A percentile compares a stretch with the other conserved stretches of the same genome.
Conservation (phyloP, 192 early-diverging fungal genomes). For the Coemansia sp. region DNA sequence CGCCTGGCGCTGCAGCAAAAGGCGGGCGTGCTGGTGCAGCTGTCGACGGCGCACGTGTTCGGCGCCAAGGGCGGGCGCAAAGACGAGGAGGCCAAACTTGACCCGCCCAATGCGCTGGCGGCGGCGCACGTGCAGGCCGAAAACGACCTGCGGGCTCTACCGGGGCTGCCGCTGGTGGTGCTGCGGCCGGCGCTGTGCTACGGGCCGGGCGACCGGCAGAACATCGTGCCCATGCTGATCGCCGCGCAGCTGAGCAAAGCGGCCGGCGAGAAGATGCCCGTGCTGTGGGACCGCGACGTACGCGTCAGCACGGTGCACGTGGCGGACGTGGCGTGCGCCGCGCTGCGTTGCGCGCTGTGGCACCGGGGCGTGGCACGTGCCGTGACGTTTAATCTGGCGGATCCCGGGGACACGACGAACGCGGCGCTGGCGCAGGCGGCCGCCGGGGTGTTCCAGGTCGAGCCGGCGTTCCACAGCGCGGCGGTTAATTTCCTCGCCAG, state of each 20-base stretch:
- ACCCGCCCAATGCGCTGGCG: constrained; percentile 17
- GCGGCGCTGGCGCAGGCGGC: constrained; percentile 31
- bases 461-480: constrained; percentile 37
- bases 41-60: constrained; percentile 93
- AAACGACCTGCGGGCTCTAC: constrained; percentile 6
- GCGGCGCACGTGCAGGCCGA: constrained; percentile 30
- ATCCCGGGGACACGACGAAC: constrained; percentile 82
- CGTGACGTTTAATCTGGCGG: constrained; percentile 78
- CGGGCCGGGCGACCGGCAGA: constrained; percentile 67
- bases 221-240: constrained; percentile 84
- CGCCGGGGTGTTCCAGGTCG: constrained; percentile 18
- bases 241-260: constrained; percentile 86
- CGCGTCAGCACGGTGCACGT: constrained; percentile 97
- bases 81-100: constrained; percentile 28
- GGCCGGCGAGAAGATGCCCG: constrained; percentile 82
- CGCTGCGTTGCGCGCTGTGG: constrained; percentile 59
- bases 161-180: constrained; percentile 74
- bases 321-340: constrained; percentile 67
- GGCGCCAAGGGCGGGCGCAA: not conserved
- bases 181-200: constrained; percentile 87
- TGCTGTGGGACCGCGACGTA: constrained; percentile 90
- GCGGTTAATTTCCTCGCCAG: constrained; percentile 44
- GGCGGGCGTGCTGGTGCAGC: constrained; percentile 74
- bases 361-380: not conserved
- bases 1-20: constrained; percentile 76